Conservation (phyloP, 371 early-diverging fungal species). For the Rhizopus stolonifer region DNA sequence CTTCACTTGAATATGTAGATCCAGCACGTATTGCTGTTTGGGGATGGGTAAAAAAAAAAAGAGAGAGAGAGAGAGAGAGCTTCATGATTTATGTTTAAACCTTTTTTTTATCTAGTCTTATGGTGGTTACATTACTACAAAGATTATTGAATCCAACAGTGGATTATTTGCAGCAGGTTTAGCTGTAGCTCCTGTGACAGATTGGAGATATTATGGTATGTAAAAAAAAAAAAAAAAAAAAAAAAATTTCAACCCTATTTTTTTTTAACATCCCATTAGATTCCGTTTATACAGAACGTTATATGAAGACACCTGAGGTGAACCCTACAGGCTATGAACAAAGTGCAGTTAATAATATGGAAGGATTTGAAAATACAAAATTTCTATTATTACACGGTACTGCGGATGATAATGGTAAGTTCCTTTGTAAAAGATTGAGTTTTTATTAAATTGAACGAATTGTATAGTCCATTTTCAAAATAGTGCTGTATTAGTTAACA, state of each 20-base stretch:
- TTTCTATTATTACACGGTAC: constrained; percentile 90
- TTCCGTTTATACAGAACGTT: constrained; percentile 93
- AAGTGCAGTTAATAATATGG: constrained; percentile 76
- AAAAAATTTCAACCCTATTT: too few species aligned
- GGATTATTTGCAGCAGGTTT: constrained; percentile 80
- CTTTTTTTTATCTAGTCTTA: constrained; percentile 78
- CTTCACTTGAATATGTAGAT: constrained; percentile 74
- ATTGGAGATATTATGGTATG: constrained; percentile 77
- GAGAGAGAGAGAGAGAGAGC: too few species aligned
- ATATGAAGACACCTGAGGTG: constrained; percentile 81
- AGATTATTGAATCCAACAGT: constrained; percentile 79
- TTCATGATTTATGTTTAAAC: too few species aligned
- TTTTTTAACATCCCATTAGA: constrained; percentile 39
- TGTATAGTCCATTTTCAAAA: constrained; percentile 76
- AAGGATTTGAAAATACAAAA: constrained; percentile 70
- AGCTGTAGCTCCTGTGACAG: constrained; percentile 95
- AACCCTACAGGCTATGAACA: constrained; percentile 77
- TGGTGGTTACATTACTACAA: constrained; percentile 88
- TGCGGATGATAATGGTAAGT: constrained; percentile 75
- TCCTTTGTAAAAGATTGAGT: constrained; percentile 80
- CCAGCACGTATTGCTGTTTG: constrained; percentile 84
- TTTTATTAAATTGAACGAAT: too few species aligned
- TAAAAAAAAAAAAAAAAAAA: background rate
- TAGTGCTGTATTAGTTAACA: constrained; percentile 73
- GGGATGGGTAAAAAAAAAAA: constrained; percentile 95